Percentiles rank a stretch among this genome's conserved stretches.
phyloP scores from a whole-genome alignment of 345 rosid genomes.

The Salix viminalis region DNA sequence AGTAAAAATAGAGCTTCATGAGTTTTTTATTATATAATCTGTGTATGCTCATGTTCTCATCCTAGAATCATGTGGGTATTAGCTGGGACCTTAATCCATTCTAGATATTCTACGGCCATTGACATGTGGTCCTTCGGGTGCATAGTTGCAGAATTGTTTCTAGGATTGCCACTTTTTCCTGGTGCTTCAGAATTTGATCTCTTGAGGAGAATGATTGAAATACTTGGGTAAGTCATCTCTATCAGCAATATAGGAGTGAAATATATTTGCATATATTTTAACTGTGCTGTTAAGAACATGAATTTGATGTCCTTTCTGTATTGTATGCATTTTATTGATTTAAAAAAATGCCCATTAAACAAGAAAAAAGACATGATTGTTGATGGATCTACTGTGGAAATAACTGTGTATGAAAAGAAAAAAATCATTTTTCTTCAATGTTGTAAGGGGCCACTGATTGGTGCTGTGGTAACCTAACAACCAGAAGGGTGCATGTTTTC shows the following conservation, averaged over 20 bases:
- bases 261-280: neutral
- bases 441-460: neutral
- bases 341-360: neutral
- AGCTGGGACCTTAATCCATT: slow-evolving; percentile 39
- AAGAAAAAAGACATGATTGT: neutral
- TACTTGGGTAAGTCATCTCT: slow-evolving; percentile 68
- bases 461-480: neutral
- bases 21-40: neutral
- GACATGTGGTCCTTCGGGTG: slow-evolving; percentile 99
- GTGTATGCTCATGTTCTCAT: neutral
- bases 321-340: neutral
- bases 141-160: slow-evolving; percentile 97
- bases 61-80: neutral
- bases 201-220: slow-evolving; percentile 80
- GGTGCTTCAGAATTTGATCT: slow-evolving; percentile 99
- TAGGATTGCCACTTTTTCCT: slow-evolving; percentile 95
- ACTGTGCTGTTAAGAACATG: neutral
- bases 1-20: slow-evolving; percentile 3
- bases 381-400: neutral
- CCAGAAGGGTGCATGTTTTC: neutral
- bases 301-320: neutral
- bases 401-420: neutral
- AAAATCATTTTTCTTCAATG: neutral
- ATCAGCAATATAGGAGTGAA: neutral
- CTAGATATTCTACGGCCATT: slow-evolving; percentile 89